Percentiles rank a stretch among this genome's conserved stretches.
phyloP scores from a whole-genome alignment of 2,329 filamentous ascomycete genomes.

The Colletotrichum sp. region DNA sequence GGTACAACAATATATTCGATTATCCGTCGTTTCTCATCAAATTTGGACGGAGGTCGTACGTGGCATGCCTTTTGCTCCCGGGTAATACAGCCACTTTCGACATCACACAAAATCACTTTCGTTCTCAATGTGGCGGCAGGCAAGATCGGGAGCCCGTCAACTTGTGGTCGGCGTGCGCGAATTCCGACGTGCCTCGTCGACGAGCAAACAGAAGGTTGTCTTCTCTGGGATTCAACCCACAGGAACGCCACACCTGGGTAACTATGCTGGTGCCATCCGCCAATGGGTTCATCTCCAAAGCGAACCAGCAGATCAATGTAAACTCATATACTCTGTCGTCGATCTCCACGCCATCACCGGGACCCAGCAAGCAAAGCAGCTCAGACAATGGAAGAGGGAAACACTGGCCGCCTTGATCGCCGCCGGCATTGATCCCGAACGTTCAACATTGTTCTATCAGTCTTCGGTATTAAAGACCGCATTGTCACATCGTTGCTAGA shows the following conservation, averaged over 20 bases:
- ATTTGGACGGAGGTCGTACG: not conserved
- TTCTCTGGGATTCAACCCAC: constrained; percentile 99
- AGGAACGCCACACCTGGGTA: constrained; percentile 90
- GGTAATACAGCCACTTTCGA: not conserved
- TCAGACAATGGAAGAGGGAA: constrained; percentile 73
- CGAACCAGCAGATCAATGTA: constrained; percentile 57
- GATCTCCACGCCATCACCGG: constrained; percentile 93
- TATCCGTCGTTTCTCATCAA: not conserved
- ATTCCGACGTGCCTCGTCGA: not conserved
- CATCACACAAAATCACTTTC: not conserved
- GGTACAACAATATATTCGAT: not conserved
- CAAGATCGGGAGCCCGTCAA: not conserved
- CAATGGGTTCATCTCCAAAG: constrained; percentile 87
- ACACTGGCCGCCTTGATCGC: constrained; percentile 82
- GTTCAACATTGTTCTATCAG: constrained; percentile 83
- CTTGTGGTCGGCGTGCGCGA: not conserved
- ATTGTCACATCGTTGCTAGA: not conserved
- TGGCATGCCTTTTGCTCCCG: not conserved
- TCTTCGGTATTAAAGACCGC: constrained; percentile 53
- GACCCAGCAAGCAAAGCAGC: constrained; percentile 65
- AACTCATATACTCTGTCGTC: constrained; percentile 84
- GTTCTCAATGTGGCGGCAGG: constrained; percentile 4
- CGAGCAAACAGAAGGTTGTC: constrained; percentile 53
- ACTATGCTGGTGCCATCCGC: constrained; percentile 88
- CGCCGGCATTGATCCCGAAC: constrained; percentile 80